Conservation (phyloP, 169 alveolate species). For the Fabrea salina region DNA sequence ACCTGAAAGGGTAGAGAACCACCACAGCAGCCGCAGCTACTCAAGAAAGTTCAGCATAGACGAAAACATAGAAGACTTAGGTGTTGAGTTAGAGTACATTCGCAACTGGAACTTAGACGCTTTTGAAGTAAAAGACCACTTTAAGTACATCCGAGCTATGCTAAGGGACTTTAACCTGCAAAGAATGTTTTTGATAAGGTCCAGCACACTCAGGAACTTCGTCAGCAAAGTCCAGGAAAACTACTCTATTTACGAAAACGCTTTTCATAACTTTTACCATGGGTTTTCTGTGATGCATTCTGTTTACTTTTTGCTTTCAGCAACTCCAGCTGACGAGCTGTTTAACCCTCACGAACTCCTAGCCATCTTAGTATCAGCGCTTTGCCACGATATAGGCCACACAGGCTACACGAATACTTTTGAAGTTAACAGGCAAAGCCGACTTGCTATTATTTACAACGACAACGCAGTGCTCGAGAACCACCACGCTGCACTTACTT, state of each 20-base stretch:
- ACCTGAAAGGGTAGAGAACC: not conserved
- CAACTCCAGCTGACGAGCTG: not conserved
- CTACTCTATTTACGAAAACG: not conserved
- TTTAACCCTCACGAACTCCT: not conserved
- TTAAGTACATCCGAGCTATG: not conserved
- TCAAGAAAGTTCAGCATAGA: not conserved
- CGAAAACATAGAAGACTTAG: not conserved
- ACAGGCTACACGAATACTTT: slow-evolving; percentile 76
- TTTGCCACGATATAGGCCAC: slow-evolving; percentile 82
- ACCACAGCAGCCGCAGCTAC: not conserved
- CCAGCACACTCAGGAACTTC: not conserved
- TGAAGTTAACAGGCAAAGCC: slow-evolving; percentile 59
- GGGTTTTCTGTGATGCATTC: slow-evolving; percentile 20
- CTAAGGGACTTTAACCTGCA: not conserved
- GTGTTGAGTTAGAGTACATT: not conserved
- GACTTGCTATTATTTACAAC: slow-evolving; percentile 73
- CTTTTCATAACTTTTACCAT: slow-evolving; percentile 20
- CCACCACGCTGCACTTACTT: slow-evolving; percentile 73
- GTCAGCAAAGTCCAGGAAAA: not conserved
- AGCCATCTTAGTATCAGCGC: not conserved
- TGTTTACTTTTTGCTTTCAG: not conserved
- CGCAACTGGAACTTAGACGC: slow-evolving; percentile 15
- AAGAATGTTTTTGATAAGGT: not conserved
- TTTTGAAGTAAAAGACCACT: slow-evolving; percentile 5
- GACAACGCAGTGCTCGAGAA: slow-evolving; percentile 78